Conservation (phyloP, 768 basidiomycete species). For the Russula emetica region DNA sequence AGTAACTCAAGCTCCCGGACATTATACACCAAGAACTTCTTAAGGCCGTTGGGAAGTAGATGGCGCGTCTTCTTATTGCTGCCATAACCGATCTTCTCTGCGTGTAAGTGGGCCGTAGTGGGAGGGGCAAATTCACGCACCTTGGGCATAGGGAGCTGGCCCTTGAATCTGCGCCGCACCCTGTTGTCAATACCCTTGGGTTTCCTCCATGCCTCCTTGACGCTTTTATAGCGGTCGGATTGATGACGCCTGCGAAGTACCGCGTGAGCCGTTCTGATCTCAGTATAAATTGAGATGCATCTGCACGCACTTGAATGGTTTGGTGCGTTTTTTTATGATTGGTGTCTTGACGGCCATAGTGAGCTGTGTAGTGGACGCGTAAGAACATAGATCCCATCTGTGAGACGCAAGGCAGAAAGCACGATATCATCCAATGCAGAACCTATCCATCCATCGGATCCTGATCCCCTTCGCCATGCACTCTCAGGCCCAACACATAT, state of each 20-base stretch:
- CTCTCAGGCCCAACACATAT: background rate
- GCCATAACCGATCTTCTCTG: conserved; percentile 71
- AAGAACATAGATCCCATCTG: conserved; percentile 12
- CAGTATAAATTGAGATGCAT: background rate
- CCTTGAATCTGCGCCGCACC: conserved; percentile 92
- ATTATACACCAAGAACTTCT: conserved; percentile 95
- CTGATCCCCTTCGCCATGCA: background rate
- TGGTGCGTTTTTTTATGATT: conserved; percentile 97
- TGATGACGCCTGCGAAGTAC: conserved; percentile 77
- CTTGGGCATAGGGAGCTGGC: conserved; percentile 95
- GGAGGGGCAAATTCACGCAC: conserved; percentile 39
- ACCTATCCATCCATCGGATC: conserved; percentile 29
- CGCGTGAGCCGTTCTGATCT: background rate
- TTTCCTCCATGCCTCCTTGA: conserved; percentile 99
- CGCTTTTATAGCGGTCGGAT: conserved; percentile 94
- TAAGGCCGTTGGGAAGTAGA: conserved; percentile 91
- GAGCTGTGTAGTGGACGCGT: conserved; percentile 13
- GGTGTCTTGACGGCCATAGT: conserved; percentile 44
- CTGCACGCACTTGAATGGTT: conserved; percentile 84
- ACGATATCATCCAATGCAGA: conserved; percentile 11
- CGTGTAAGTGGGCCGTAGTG: background rate
- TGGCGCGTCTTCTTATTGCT: conserved; percentile 96
- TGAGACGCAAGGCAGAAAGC: background rate
- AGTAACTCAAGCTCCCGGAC: conserved; percentile 90
- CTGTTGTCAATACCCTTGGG: conserved; percentile 99